Evolutionary conservation across 495 filamentous ascomycete species (phyloP).

Genomic region (Stereocaulon alpinum): DNA sequence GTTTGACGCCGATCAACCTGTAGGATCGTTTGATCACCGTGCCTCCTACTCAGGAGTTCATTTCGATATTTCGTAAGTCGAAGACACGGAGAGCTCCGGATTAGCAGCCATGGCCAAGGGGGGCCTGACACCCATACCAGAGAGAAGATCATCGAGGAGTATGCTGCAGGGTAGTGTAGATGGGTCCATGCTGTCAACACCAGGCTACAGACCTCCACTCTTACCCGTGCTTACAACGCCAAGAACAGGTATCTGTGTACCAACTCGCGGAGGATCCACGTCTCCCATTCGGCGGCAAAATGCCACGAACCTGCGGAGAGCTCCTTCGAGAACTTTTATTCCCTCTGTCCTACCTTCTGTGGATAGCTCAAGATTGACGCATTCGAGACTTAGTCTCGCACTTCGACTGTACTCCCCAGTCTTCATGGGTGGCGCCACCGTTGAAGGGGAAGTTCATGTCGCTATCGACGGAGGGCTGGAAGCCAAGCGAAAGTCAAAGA

Average conservation of each 20-base stretch:
- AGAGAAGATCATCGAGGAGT: conserved; percentile 17
- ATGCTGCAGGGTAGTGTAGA: conserved; percentile 4
- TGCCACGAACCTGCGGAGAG: conserved; percentile 10
- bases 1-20: neutral
- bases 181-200: conserved; percentile 1
- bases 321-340: conserved; percentile 32
- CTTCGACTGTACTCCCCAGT: conserved; percentile 29
- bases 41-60: neutral
- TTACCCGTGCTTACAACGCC: neutral
- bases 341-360: conserved; percentile 29
- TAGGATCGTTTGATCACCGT: neutral
- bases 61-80: neutral
- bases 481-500: conserved; percentile 15
- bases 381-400: conserved; percentile 28
- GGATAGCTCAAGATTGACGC: conserved; percentile 27
- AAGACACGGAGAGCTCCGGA: neutral
- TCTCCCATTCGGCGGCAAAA: conserved; percentile 21
- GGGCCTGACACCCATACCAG: conserved; percentile 15
- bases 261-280: conserved; percentile 17
- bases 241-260: conserved; percentile 5
- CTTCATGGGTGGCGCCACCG: conserved; percentile 33
- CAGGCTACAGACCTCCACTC: conserved; percentile 1
- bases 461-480: conserved; percentile 28
- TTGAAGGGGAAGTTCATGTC: conserved; percentile 32
- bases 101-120: conserved; percentile 6